phyloP scores from a whole-genome alignment of 805 yeast species.

The Spathaspora girioi region DNA sequence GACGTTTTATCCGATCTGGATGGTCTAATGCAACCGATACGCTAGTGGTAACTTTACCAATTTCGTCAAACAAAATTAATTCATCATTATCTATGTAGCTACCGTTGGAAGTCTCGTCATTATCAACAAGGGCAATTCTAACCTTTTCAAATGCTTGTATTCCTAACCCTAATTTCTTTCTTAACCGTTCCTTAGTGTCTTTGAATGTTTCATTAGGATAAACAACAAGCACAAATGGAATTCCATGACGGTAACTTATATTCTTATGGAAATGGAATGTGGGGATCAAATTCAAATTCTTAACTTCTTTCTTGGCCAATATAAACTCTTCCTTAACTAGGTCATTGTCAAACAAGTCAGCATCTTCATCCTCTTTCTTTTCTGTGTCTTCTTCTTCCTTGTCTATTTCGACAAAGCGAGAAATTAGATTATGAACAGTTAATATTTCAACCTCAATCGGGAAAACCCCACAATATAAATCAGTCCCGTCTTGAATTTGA shows the following conservation, averaged over 20 bases:
- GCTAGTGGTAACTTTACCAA: constrained; percentile 34
- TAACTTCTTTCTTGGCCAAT: constrained; percentile 20
- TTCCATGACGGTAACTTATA: constrained; percentile 66
- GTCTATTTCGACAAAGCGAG: constrained; percentile 14
- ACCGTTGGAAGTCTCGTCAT: constrained; percentile 29
- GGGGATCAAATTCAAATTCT: constrained; percentile 46
- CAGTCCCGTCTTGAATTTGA: constrained; percentile 30
- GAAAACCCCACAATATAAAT: constrained; percentile 38
- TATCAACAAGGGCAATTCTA: constrained; percentile 54
- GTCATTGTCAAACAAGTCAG: constrained; percentile 25
- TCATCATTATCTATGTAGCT: constrained; percentile 50
- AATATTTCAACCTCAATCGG: constrained; percentile 42
- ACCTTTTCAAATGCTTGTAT: constrained; percentile 78
- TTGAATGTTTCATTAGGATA: constrained; percentile 62
- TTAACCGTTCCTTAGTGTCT: constrained; percentile 64
- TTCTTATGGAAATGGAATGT: constrained; percentile 79
- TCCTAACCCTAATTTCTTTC: constrained; percentile 68
- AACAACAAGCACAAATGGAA: constrained; percentile 77
- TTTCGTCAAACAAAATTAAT: constrained; percentile 51
- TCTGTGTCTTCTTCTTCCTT: constrained; percentile 13
- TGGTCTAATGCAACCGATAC: constrained; percentile 79
- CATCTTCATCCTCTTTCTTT: constrained; percentile 10
- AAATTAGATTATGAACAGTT: constrained; percentile 31
- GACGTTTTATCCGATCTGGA: constrained; percentile 63
- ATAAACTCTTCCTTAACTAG: constrained; percentile 20